Conservation (phyloP, 2,329 filamentous ascomycete genomes). For the Aspergillus ochraceoroseus region DNA sequence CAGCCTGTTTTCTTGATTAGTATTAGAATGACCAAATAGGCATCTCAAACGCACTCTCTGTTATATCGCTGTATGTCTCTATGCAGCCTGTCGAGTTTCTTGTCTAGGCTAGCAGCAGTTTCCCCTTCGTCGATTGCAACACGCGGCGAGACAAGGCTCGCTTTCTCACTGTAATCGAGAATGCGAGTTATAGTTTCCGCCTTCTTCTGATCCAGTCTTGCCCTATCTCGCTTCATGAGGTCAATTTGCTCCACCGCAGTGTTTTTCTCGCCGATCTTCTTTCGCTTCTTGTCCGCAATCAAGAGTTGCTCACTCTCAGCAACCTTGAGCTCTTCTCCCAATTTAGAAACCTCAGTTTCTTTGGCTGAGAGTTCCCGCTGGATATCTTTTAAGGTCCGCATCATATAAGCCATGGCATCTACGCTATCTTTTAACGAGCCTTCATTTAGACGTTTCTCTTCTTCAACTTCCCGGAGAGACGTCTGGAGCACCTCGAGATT, state of each 20-base stretch:
- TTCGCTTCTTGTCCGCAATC: constrained; percentile 47
- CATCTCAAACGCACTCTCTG: constrained; percentile 38
- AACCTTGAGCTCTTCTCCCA: constrained; percentile 50
- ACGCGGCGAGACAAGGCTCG: constrained; percentile 52
- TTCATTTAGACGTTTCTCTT: constrained; percentile 42
- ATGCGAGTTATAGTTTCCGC: constrained; percentile 49
- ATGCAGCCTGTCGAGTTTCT: constrained; percentile 49
- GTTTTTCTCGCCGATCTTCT: constrained; percentile 60
- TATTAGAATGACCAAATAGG: not conserved
- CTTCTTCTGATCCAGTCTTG: constrained; percentile 46
- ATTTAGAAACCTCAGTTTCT: constrained; percentile 32
- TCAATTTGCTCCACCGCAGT: constrained; percentile 51
- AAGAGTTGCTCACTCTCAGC: constrained; percentile 51
- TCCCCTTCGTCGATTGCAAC: constrained; percentile 62
- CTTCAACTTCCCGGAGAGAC: constrained; percentile 55
- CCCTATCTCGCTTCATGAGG: constrained; percentile 46
- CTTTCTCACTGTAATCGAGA: constrained; percentile 52
- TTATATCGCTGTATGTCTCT: constrained; percentile 57
- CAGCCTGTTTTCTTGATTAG: constrained; percentile 41
- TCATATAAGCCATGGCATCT: constrained; percentile 43
- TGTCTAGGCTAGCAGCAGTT: constrained; percentile 51
- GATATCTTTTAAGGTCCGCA: constrained; percentile 33
- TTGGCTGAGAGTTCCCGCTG: constrained; percentile 37
- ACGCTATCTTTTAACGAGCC: constrained; percentile 49
- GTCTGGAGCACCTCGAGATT: constrained; percentile 56